Conservation (phyloP, 371 early-diverging fungal genomes). For the Cladochytrium tenue region DNA sequence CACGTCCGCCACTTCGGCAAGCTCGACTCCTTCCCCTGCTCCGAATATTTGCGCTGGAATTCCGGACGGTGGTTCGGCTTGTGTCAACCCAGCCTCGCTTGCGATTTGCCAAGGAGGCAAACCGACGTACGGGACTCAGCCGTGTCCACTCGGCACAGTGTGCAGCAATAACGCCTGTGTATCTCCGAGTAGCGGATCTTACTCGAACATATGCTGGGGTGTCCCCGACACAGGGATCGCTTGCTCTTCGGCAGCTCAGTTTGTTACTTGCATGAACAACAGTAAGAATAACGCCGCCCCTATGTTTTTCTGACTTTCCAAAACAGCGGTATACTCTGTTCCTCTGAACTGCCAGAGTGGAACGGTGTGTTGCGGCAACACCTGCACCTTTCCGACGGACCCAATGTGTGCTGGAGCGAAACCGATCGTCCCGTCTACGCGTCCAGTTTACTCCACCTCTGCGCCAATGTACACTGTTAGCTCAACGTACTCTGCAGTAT, state of each 20-base stretch:
- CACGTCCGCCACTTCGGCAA: too few species aligned
- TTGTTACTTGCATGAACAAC: constrained; percentile 8
- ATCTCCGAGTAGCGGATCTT: background rate
- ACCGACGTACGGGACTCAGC: background rate
- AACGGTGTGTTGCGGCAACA: constrained; percentile 19
- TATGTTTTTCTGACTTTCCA: too few species aligned
- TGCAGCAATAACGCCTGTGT: constrained; percentile 7
- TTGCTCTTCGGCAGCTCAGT: constrained; percentile 7
- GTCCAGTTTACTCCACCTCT: background rate
- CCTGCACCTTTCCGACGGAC: constrained; percentile 6
- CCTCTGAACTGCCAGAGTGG: constrained; percentile 18
- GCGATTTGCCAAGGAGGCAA: constrained; percentile 11
- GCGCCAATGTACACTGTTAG: background rate
- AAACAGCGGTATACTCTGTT: constrained; percentile 5
- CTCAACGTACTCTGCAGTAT: background rate
- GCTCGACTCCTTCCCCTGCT: background rate
- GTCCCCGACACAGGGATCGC: constrained; percentile 3
- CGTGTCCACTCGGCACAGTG: constrained; percentile 7
- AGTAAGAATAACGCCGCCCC: constrained; percentile 3
- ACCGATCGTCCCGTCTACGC: background rate
- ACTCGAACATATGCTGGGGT: constrained; percentile 4
- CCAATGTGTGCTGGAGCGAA: constrained; percentile 5
- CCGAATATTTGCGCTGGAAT: constrained; percentile 14
- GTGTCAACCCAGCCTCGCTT: constrained; percentile 20
- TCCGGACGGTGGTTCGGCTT: constrained; percentile 17